Evolutionary conservation across 208 protist genomes (phyloP).

Genomic region (Vickermania ingenoplastis): DNA sequence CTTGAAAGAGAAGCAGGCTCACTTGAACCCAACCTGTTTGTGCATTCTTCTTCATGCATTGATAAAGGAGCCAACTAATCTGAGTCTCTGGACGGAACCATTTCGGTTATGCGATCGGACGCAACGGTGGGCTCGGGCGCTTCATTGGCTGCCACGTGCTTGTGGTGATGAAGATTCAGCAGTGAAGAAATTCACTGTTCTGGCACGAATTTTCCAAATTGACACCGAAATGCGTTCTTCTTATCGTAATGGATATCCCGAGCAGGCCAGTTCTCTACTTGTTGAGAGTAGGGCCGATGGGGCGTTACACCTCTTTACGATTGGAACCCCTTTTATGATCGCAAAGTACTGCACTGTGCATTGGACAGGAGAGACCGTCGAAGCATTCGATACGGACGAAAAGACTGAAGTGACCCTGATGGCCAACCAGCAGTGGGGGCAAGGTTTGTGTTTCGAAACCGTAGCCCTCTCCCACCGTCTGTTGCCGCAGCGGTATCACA

Average conservation of each 20-base stretch:
- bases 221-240: slow-evolving; percentile 32
- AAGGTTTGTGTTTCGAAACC: slow-evolving; percentile 58
- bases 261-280: slow-evolving; percentile 74
- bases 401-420: slow-evolving; percentile 64
- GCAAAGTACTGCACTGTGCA: slow-evolving; percentile 46
- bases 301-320: slow-evolving; percentile 73
- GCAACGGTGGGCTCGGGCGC: slow-evolving; percentile 43
- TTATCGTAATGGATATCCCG: slow-evolving; percentile 48
- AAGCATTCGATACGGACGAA: slow-evolving; percentile 49
- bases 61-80: slow-evolving; percentile 31
- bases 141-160: slow-evolving; percentile 78
- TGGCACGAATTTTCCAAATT: slow-evolving; percentile 77
- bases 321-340: slow-evolving; percentile 73
- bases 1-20: slow-evolving; percentile 25
- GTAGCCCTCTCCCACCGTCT: slow-evolving; percentile 70
- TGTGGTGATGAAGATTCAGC: slow-evolving; percentile 55
- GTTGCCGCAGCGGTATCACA: slow-evolving; percentile 62
- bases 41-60: slow-evolving; percentile 63
- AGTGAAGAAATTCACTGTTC: slow-evolving; percentile 36
- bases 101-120: slow-evolving; percentile 78
- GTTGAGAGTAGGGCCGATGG: slow-evolving; percentile 29
- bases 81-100: slow-evolving; percentile 79
- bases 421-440: slow-evolving; percentile 75
- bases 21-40: slow-evolving; percentile 60
- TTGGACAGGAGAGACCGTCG: slow-evolving; percentile 58